Evolutionary conservation across 768 basidiomycete species (phyloP).

Genomic region (Boletus rufocinnamomeus): DNA sequence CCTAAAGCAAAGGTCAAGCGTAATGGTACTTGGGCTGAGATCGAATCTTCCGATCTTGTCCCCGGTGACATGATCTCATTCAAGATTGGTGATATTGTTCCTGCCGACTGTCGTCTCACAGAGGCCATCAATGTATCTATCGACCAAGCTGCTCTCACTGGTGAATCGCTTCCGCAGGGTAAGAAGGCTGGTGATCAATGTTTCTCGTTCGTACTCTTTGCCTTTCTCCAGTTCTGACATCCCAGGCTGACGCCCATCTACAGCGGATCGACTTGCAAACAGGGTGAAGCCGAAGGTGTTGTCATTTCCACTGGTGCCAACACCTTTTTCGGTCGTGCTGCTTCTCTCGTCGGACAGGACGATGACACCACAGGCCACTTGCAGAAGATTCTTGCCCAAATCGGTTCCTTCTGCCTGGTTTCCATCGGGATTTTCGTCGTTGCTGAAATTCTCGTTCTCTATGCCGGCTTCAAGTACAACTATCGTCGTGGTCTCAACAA

Average conservation of each 20-base stretch:
- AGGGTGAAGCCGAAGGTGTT: conserved; percentile 98
- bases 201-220: conserved; percentile 78
- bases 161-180: conserved; percentile 90
- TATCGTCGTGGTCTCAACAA: conserved; percentile 97
- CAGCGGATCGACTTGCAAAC: conserved; percentile 96
- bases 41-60: conserved; percentile 87
- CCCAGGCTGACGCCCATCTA: background rate
- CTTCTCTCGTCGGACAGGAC: conserved; percentile 95
- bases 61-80: conserved; percentile 96
- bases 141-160: conserved; percentile 97
- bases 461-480: conserved; percentile 85
- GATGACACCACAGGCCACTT: conserved; percentile 98
- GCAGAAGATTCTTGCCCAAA: conserved; percentile 98
- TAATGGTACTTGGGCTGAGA: conserved; percentile 80
- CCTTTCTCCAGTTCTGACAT: background rate
- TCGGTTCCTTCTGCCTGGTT: conserved; percentile 96
- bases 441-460: conserved; percentile 91
- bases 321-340: conserved; percentile 99
- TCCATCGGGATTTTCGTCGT: conserved; percentile 95
- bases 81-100: conserved; percentile 99
- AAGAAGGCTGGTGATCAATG: conserved; percentile 97
- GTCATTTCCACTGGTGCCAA: conserved; percentile 98
- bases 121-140: conserved; percentile 98
- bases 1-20: conserved; percentile 97
- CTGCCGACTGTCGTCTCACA: conserved; percentile 95